phyloP scores from a whole-genome alignment of 2,329 filamentous ascomycete genomes.

The Teratosphaeria nubilosa region DNA sequence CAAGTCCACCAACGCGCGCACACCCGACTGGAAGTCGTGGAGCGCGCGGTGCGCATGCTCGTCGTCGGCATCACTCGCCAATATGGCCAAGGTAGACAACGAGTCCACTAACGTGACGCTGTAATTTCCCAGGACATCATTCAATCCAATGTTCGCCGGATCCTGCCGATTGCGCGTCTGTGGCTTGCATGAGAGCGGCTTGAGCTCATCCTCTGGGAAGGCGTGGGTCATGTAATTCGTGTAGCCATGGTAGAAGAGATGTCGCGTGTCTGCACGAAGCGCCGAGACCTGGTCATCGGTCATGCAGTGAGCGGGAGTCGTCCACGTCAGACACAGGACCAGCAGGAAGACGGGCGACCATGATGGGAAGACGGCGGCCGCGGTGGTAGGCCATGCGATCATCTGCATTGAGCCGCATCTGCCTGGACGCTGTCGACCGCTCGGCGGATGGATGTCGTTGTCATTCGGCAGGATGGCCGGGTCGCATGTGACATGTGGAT shows the following conservation, averaged over 20 bases:
- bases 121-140: conserved; percentile 95
- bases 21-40: conserved; percentile 64
- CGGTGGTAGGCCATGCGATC: conserved; percentile 13
- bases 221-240: conserved; percentile 90
- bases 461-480: background rate
- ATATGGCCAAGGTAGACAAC: conserved; percentile 82
- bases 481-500: background rate
- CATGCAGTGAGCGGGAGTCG: conserved; percentile 32
- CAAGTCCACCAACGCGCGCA: conserved; percentile 63
- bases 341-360: conserved; percentile 26
- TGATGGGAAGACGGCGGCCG: conserved; percentile 11
- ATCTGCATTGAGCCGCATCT: conserved; percentile 14
- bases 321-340: conserved; percentile 21
- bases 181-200: conserved; percentile 73
- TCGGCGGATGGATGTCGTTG: background rate
- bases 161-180: conserved; percentile 75
- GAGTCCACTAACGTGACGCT: conserved; percentile 93
- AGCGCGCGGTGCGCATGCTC: conserved; percentile 45
- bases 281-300: conserved; percentile 31
- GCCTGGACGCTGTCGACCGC: background rate
- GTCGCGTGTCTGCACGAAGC: conserved; percentile 38
- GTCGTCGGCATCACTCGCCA: conserved; percentile 52
- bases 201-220: conserved; percentile 92
- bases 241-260: conserved; percentile 95
- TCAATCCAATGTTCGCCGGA: conserved; percentile 72